Base-by-base conservation (phyloP, 2,329 filamentous ascomycete genomes). In the Pleomassaria siparia region DNA sequence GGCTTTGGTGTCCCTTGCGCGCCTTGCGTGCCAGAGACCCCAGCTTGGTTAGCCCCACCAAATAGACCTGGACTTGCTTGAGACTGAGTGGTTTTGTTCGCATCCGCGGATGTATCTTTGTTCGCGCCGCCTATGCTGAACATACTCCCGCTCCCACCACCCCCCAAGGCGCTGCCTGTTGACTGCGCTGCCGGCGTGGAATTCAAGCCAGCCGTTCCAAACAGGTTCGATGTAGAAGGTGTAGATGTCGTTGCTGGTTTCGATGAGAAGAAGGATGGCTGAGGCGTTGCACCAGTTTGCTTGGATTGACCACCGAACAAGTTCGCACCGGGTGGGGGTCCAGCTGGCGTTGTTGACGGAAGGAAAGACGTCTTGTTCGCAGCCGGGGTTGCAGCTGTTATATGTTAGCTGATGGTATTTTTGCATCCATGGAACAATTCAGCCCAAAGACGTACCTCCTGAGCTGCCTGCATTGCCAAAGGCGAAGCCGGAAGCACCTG, bases 271-370 rank as follows among this genome's bases (percentile, higher is more conserved):
- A 65, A 49, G 40, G 54, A 36, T 15, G 49, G 45, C 43, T 51
- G 51, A 11, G 49, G 24, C 39, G 44, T 52, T 45, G 59, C 29
- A n/a, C 16, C 51, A 26, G 44, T 24, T n/a, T 55, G 51, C 21
- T 46, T 44, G 8, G 51, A 4, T 47, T 58, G 53, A 13, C 49
- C 54, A 10, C 61, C 60, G 45, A 70, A 71, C 10, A 70, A 30
- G 46, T 47, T 63, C 36, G 45, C 46, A 11, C 64, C 66, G 11
- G 68, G 66, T 36, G 69, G 69, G 18, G 65, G 60, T 40, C 69
- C 69, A n/a, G 68, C 69, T 35, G 69, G 69, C 10, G 68, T 72
- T 3, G 69, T 72, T 2, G 69, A 71, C n/a, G 60, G 58, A 24
- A 71, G 59, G 28, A 59, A 56, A n/a, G 63, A 63, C 11, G 71